Base-by-base conservation (phyloP, 2,329 filamentous ascomycete species). In the Pseudocercospora vitis region DNA sequence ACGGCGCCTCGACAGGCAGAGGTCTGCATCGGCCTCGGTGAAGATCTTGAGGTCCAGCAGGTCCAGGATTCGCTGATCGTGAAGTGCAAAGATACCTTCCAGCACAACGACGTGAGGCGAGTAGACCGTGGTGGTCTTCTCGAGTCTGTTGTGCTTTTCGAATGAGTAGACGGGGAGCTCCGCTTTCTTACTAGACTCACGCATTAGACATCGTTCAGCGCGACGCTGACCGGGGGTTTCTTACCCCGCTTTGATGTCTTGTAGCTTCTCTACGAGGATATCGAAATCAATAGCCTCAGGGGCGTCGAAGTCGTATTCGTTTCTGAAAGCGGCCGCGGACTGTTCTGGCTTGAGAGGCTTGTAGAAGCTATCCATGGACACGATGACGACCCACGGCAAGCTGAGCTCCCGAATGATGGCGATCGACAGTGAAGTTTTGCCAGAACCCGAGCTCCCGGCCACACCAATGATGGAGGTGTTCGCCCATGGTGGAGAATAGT, bases 301-400 rank as follows among this genome's bases (percentile, higher is more conserved):
- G 7, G 91, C 86, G 71, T 99, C 94, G 74, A 99, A 96, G 69
- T 99, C 94, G 72, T 89, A 96, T 69, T 97, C 90, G 68, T 96
- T 96, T 55, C 76, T 76, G 73, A 96, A 96, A 0, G 94, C 94
- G 64, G 83, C 81, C 60, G 78, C 83, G 48, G 89, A 92, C 68
- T 94, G 80, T 67, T 91, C 91, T 2, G 85, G 79, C 14, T 83
- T 87, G 63, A 99, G 76, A 14, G 86, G 87, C 74, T 96, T 97
- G 76, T 99, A 99, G 73, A 96, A 99, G 9, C 92, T 96, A 73
- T 99, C 94, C 87, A 99, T 97, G 35, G 91, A 95, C 65, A 99
- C 74, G 73, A 99, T 96, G 46, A 96, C 91, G 57, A 99, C 94
- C 92, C 94, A 99, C 52, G 94, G 94, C 60, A 99, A 76, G 73